Percentiles rank a stretch among this genome's conserved stretches.
phyloP scores from a whole-genome alignment of 2,329 filamentous ascomycete species.

The Monosporascus sp. region DNA sequence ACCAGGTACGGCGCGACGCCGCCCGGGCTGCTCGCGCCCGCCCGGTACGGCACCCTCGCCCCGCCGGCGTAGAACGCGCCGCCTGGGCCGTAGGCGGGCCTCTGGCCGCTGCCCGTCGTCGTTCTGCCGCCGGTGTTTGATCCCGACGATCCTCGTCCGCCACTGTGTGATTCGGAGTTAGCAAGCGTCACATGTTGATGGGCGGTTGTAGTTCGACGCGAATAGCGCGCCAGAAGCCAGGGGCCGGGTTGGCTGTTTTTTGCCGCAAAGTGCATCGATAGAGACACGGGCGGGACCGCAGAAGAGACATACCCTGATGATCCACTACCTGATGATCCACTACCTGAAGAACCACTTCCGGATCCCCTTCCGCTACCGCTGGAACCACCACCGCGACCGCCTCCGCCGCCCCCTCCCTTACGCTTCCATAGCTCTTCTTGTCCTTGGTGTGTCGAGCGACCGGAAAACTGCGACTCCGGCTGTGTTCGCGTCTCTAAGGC shows the following conservation, averaged over 20 bases:
- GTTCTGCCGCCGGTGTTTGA: constrained; percentile 48
- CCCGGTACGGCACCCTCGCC: constrained; percentile 51
- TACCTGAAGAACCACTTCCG: constrained; percentile 17
- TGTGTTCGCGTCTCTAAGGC: constrained; percentile 11
- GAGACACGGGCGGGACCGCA: too few relatives aligned
- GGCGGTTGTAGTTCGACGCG: too few relatives aligned
- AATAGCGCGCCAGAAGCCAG: too few relatives aligned
- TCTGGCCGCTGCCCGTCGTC: constrained; percentile 50
- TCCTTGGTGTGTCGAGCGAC: constrained; percentile 8
- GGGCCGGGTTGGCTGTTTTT: too few relatives aligned
- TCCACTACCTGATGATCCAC: constrained; percentile 13
- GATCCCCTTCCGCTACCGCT: constrained; percentile 14
- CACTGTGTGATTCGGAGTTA: constrained; percentile 6
- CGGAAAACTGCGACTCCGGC: constrained; percentile 6
- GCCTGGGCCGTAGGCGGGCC: constrained; percentile 52
- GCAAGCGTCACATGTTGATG: background rate
- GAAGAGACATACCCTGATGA: constrained; percentile 11
- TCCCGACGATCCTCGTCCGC: constrained; percentile 23
- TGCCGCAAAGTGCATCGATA: too few relatives aligned
- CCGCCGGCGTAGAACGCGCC: constrained; percentile 65
- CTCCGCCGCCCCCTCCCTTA: constrained; percentile 41
- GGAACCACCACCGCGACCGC: constrained; percentile 25
- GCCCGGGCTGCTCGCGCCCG: constrained; percentile 45
- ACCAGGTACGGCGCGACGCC: constrained; percentile 49
- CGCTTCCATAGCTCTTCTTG: constrained; percentile 51